phyloP scores from a whole-genome alignment of 805 yeast species.

The Schwanniomyces pseudopolymorphus region DNA sequence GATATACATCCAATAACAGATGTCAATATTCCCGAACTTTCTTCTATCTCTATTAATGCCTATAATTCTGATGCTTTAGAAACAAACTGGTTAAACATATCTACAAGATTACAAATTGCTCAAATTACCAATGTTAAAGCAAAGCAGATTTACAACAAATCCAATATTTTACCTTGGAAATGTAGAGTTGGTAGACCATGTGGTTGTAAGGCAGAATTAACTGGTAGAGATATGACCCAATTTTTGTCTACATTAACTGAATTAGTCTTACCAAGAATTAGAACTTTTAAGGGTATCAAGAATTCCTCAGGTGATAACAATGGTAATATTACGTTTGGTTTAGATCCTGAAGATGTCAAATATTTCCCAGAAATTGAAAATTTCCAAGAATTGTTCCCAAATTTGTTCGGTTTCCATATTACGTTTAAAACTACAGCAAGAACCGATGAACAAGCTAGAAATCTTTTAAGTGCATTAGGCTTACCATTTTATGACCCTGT shows the following conservation, averaged over 20 bases:
- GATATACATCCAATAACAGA: constrained; percentile 67
- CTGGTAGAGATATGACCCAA: constrained; percentile 82
- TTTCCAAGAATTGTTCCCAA: constrained; percentile 87
- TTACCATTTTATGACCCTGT: constrained; percentile 58
- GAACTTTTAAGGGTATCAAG: constrained; percentile 80
- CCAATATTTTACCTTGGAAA: constrained; percentile 83
- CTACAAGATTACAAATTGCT: constrained; percentile 77
- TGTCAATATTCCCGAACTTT: constrained; percentile 69
- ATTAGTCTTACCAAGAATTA: constrained; percentile 87
- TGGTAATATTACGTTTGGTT: constrained; percentile 86
- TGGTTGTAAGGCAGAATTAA: constrained; percentile 81
- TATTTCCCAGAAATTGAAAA: constrained; percentile 92
- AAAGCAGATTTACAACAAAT: constrained; percentile 64
- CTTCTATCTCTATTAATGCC: constrained; percentile 70
- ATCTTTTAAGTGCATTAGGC: constrained; percentile 77
- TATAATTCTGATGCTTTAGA: constrained; percentile 72
- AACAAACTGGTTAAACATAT: constrained; percentile 68
- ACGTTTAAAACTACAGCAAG: constrained; percentile 87
- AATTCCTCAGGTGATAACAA: constrained; percentile 76
- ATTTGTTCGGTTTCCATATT: constrained; percentile 80
- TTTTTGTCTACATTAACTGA: constrained; percentile 86
- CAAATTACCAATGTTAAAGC: constrained; percentile 95
- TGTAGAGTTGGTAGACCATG: constrained; percentile 84
- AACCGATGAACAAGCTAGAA: constrained; percentile 86
- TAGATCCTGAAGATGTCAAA: constrained; percentile 72